These are phyloP conservation scores for Pelargonium australe DNA, from an alignment of 441 rosid species.

Conservation along the genomic window DNA sequence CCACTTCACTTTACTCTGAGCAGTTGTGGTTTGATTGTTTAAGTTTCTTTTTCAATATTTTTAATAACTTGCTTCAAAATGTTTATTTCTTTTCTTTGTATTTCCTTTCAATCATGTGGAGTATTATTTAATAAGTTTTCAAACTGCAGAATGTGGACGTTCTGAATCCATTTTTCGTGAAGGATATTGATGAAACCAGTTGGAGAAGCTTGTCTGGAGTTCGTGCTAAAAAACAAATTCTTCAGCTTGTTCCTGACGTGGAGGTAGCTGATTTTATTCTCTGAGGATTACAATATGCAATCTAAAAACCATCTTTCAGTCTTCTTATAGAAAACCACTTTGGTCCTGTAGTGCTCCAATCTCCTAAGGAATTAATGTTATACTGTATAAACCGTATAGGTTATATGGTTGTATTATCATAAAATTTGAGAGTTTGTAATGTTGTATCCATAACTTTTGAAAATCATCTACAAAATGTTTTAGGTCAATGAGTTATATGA, in stretches of 20 bases:
- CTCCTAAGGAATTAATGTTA: background rate
- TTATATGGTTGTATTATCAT: background rate
- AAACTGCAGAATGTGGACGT: conserved; percentile 43
- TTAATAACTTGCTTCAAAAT: no score
- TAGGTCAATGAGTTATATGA: background rate
- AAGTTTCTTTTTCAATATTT: no score
- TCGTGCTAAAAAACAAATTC: conserved; percentile 36
- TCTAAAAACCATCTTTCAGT: background rate
- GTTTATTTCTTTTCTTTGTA: background rate
- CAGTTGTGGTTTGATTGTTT: no score
- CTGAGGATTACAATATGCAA: background rate
- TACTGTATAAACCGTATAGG: background rate
- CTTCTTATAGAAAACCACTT: background rate
- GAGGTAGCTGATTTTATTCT: conserved; percentile 25
- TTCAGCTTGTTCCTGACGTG: conserved; percentile 45
- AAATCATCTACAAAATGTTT: background rate
- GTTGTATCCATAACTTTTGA: background rate
- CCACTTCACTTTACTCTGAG: background rate
- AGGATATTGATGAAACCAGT: conserved; percentile 45
- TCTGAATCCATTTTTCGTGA: conserved; percentile 37
- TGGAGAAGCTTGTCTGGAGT: conserved; percentile 59
- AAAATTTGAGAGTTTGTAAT: no score
- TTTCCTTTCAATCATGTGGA: background rate
- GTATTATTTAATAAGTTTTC: background rate
- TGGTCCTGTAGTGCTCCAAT: background rate